Evolutionary conservation across 306 rosid genomes (phyloP), one percentile per base, ranked within the genome.

Genomic region (Dryas alaskensis): DNA sequence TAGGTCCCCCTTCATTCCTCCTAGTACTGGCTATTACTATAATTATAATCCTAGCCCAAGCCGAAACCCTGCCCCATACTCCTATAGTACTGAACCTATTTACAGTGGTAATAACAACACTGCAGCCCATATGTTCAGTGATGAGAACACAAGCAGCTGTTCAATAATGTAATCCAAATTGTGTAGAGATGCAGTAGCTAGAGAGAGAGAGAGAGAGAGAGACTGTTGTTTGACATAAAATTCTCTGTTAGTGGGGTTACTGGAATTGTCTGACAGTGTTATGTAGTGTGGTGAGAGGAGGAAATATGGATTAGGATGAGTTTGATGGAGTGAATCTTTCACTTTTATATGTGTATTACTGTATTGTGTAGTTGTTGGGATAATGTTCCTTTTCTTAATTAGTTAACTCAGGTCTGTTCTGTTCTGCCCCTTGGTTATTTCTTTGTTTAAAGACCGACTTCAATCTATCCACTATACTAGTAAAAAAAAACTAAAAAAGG

Each of bases 41-140:
- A 84, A 82, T 71, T 67, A 89, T 72, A 79, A 80, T 65, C 81
- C 86, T 16, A 69, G 12, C 58, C 91, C 92, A 71, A 60, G 82
- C 37, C 91, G 90, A 71, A 60, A 81, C 37, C 63, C 63, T 13
- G 50, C 25, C 39, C 46, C 70, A 0, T 43, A 39, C 11, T 80
- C 81, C 58, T 45, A 86, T 12, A 69, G 81, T 67, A 74, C 80
- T 16, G 59, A 76, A n/a, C 81, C 89, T 63, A 70, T 65, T 57
- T 80, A 82, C 79, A 27, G 70, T 6, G 73, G 60, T 60, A 60
- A n/a, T 53, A 75, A 79, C 67, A 83, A 77, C 89, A 68, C 86
- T 78, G 92, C 96, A 58, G 79, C 90, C 10, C 87, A 93, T 67
- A 84, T 91, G 91, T 88, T 89, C 87, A 85, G 87, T 79, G 94